These are phyloP conservation scores for Pichia sp. DNA, from an alignment of 1,139 yeast species.

Conservation along the genomic window DNA sequence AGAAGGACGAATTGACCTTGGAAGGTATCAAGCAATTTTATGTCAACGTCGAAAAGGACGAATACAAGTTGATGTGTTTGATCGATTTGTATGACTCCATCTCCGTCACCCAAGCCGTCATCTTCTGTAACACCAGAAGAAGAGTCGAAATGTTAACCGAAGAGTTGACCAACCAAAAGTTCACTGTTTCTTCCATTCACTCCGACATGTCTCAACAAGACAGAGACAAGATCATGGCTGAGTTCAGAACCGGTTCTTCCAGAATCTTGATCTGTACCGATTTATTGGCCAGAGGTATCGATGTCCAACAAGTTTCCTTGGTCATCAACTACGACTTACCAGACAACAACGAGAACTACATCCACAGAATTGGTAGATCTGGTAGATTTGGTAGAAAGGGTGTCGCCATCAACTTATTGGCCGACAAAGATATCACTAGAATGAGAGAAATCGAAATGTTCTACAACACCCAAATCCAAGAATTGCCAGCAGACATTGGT, in stretches of 20 bases:
- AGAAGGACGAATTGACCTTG: constrained; percentile 95
- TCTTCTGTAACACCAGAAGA: constrained; percentile 98
- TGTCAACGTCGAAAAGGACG: constrained; percentile 91
- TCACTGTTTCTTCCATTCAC: constrained; percentile 96
- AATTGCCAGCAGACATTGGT: constrained; percentile 94
- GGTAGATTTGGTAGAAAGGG: constrained; percentile 99
- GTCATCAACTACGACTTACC: constrained; percentile 98
- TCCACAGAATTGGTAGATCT: constrained; percentile 99
- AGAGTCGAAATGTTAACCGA: constrained; percentile 94
- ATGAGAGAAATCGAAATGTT: constrained; percentile 97
- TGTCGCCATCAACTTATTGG: constrained; percentile 97
- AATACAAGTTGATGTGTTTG: constrained; percentile 90
- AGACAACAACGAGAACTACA: constrained; percentile 94
- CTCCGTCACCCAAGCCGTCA: constrained; percentile 98
- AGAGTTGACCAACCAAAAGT: constrained; percentile 78
- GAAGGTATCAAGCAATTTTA: constrained; percentile 98
- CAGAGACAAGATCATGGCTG: constrained; percentile 97
- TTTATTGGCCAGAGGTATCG: constrained; percentile 99
- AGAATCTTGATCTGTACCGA: constrained; percentile 96
- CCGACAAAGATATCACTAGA: constrained; percentile 84
- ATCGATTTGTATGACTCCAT: constrained; percentile 96
- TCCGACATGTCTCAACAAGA: constrained; percentile 96
- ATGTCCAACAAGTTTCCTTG: constrained; percentile 97
- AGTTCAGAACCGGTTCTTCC: constrained; percentile 97
- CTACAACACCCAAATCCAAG: constrained; percentile 97